phyloP scores from a whole-genome alignment of 768 basidiomycete genomes.

The Leccinum longicurvipes region DNA sequence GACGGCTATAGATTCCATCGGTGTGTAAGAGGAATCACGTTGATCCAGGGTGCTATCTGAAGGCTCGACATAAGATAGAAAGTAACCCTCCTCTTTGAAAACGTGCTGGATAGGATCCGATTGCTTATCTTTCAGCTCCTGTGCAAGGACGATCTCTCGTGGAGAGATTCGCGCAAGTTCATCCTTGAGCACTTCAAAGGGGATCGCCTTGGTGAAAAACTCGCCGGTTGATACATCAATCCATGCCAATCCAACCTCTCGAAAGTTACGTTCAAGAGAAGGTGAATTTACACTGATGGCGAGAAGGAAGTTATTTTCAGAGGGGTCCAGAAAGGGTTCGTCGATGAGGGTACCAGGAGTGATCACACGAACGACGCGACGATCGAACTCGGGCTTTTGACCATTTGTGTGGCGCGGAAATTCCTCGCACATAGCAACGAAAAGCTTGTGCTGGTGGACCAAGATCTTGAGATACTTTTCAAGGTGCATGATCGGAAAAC shows the following conservation, averaged over 20 bases:
- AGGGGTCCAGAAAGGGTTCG: conserved; percentile 80
- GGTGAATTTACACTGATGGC: conserved; percentile 44
- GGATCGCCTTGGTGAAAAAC: conserved; percentile 71
- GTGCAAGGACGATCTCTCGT: conserved; percentile 73
- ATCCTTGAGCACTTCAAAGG: conserved; percentile 60
- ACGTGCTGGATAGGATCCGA: conserved; percentile 46
- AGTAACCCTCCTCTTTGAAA: conserved; percentile 51
- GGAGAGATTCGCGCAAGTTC: conserved; percentile 81
- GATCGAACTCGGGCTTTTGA: conserved; percentile 60
- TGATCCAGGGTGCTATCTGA: conserved; percentile 1
- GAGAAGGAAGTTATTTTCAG: conserved; percentile 88
- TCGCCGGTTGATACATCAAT: conserved; percentile 95
- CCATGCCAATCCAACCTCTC: conserved; percentile 76
- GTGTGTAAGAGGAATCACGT: conserved; percentile 15
- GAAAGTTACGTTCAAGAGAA: neutral
- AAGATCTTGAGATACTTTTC: conserved; percentile 85
- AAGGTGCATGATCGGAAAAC: conserved; percentile 83
- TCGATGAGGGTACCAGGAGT: conserved; percentile 95
- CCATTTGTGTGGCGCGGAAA: conserved; percentile 55
- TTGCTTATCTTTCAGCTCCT: conserved; percentile 34
- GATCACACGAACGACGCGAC: conserved; percentile 82
- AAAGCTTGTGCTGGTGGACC: conserved; percentile 77
- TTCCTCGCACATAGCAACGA: conserved; percentile 94
- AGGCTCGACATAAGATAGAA: conserved; percentile 47
- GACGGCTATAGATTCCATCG: conserved; percentile 55